phyloP scores from a whole-genome alignment of 345 rosid genomes.

The Eutrema heterophyllum region DNA sequence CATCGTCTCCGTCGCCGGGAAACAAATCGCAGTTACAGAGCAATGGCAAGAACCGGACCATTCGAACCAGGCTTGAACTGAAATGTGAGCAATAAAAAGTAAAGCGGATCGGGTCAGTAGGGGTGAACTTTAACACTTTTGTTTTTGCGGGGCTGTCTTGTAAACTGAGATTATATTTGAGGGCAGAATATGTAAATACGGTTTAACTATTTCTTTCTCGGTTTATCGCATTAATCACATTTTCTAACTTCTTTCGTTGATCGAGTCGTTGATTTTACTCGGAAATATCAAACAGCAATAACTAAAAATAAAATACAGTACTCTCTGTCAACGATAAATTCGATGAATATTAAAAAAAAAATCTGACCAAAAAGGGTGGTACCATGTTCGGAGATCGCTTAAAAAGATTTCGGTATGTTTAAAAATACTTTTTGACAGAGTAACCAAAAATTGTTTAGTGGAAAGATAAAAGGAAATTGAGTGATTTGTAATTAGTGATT shows the following conservation, averaged over 20 bases:
- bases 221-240: not conserved
- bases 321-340: not conserved
- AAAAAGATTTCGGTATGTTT: not conserved
- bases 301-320: too few relatives aligned
- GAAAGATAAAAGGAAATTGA: not conserved
- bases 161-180: not conserved
- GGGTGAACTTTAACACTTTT: not conserved
- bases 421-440: not conserved
- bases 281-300: not conserved
- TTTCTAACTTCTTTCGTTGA: not conserved
- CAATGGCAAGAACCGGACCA: conserved; percentile 24
- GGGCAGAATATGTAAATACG: conserved; percentile 21
- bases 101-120: conserved; percentile 1
- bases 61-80: conserved; percentile 36
- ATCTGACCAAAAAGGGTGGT: conserved; percentile 6
- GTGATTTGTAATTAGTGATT: not conserved
- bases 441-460: not conserved
- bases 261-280: conserved; percentile 1
- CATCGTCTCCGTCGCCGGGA: conserved; percentile 33
- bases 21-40: conserved; percentile 26
- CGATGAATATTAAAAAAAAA: not conserved
- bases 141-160: not conserved
- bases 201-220: not conserved
- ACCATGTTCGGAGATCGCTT: conserved; percentile 25
- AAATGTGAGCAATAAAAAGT: conserved; percentile 17